Conservation (phyloP, 495 filamentous ascomycete genomes). For the Talaromyces liani region DNA sequence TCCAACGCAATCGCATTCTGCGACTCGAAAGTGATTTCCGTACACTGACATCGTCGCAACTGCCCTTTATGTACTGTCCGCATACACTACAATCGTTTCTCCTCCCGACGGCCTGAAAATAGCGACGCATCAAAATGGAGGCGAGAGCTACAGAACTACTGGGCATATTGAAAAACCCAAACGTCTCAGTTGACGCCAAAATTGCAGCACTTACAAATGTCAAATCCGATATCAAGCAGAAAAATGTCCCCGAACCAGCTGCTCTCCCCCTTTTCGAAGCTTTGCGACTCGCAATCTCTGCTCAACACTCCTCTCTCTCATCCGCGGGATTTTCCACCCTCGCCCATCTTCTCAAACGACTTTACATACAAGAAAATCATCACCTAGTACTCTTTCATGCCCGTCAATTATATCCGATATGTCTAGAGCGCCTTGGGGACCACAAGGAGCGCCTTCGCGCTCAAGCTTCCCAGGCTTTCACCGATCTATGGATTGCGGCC, state of each 20-base stretch:
- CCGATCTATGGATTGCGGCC: conserved; percentile 58
- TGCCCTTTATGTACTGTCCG: conserved; percentile 1
- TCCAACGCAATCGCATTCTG: not conserved
- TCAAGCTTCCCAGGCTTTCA: conserved; percentile 63
- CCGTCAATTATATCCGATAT: conserved; percentile 56
- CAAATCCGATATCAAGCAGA: conserved; percentile 84
- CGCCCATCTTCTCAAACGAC: conserved; percentile 74
- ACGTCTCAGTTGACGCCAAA: conserved; percentile 62
- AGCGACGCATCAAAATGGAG: conserved; percentile 26
- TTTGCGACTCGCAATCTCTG: conserved; percentile 56
- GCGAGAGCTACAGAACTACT: conserved; percentile 49
- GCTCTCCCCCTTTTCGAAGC: conserved; percentile 68
- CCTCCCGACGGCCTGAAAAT: not conserved
- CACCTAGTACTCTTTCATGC: conserved; percentile 56
- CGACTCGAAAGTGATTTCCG: not conserved
- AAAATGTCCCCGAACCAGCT: conserved; percentile 69
- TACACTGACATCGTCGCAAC: not conserved
- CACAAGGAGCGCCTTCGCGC: conserved; percentile 71
- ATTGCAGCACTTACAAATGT: conserved; percentile 60
- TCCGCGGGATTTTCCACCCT: conserved; percentile 77
- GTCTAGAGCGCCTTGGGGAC: conserved; percentile 84
- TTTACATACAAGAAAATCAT: conserved; percentile 73
- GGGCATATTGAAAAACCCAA: conserved; percentile 56
- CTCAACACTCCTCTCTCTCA: conserved; percentile 62
- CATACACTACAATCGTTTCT: not conserved